Evolutionary conservation across 148 eudicot species (phyloP), one percentile per base, ranked within the genome.

Genomic region (Arctostaphylos glauca): DNA sequence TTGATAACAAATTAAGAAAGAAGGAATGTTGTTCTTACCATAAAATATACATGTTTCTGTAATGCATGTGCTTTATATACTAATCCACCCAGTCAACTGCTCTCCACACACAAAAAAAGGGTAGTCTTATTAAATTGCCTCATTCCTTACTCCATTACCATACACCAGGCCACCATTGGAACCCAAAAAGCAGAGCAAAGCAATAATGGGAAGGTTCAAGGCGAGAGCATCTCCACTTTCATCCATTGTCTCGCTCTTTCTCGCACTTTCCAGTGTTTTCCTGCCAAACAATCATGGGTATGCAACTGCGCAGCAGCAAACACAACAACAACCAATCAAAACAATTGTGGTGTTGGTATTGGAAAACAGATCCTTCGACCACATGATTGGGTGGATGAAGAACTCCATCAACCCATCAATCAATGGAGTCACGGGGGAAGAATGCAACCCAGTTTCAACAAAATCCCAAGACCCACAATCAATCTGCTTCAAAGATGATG

Each of bases 361-460:
- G 74, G 98, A 96, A 78, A 96, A 96, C 88, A 83, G 99, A 81
- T 96, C 99, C 76, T 96, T 96, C 62, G 99, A 96, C 52, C 99
- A 96, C 87, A 86, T 96, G 83, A 81, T 96, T 31, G 99, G 99
- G 8, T 96, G 99, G 99, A 96, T 96, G 99, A 94, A 96, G 80
- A 86, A 81, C 25, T 86, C 92, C n/a, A 84, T 92, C 54, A 94
- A 94, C 87, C 94, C 97, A 13, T 46, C 60, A 19, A 90, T 96
- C 81, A 68, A 96, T 82, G 99, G 99, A 3, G 95, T 96, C 41
- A 90, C 93, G 0, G 99, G 99, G 2, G 6, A 76, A 19, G 95
- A 96, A 83, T 96, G 98, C 88, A 96, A 93, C 88, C 92, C 92
- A 0, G 48, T 86, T 16, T 85, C 94, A 21, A 92, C 96, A 43